These are phyloP conservation scores for Cercospora brassicicola DNA, from an alignment of 2,329 filamentous ascomycete genomes.

Conservation along the genomic window DNA sequence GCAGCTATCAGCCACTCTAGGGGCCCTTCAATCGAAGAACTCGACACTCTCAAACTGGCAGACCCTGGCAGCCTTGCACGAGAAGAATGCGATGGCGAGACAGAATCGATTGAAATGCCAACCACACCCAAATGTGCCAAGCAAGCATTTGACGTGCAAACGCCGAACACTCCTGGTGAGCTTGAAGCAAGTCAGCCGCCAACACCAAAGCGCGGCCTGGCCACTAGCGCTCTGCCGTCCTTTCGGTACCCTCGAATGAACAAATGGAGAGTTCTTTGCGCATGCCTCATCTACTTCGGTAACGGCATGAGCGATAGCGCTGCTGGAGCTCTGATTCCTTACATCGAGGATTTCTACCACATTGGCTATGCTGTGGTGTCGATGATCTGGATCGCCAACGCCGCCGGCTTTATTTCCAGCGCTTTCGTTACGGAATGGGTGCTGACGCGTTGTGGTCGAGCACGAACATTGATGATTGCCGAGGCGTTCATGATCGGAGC, in stretches of 20 bases:
- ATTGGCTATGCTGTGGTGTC: slow-evolving; percentile 79
- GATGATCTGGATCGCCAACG: slow-evolving; percentile 62
- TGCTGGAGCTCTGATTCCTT: slow-evolving; percentile 76
- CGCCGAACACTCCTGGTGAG: slow-evolving; percentile 42
- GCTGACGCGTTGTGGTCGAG: slow-evolving; percentile 63
- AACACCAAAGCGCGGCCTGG: slow-evolving; percentile 47
- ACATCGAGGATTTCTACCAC: slow-evolving; percentile 72
- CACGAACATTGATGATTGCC: slow-evolving; percentile 61
- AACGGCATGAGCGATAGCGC: slow-evolving; percentile 70
- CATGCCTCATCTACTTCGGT: slow-evolving; percentile 65
- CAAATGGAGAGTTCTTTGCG: slow-evolving; percentile 64
- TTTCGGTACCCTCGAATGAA: slow-evolving; percentile 64
- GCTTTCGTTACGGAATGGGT: slow-evolving; percentile 69
- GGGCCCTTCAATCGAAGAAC: slow-evolving; percentile 30
- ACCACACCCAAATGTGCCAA: neutral
- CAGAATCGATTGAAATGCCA: slow-evolving; percentile 3
- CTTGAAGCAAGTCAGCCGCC: slow-evolving; percentile 58
- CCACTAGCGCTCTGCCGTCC: slow-evolving; percentile 55
- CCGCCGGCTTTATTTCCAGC: slow-evolving; percentile 67
- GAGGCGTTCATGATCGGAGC: slow-evolving; percentile 59
- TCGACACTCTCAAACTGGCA: slow-evolving; percentile 32
- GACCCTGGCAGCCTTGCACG: slow-evolving; percentile 24
- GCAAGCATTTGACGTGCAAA: slow-evolving; percentile 28
- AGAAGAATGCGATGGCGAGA: neutral
- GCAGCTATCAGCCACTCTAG: slow-evolving; percentile 11